Percentiles rank a stretch among this genome's conserved stretches.
phyloP scores from a whole-genome alignment of 2,329 filamentous ascomycete genomes.

The Acephala macrosclerotiorum region DNA sequence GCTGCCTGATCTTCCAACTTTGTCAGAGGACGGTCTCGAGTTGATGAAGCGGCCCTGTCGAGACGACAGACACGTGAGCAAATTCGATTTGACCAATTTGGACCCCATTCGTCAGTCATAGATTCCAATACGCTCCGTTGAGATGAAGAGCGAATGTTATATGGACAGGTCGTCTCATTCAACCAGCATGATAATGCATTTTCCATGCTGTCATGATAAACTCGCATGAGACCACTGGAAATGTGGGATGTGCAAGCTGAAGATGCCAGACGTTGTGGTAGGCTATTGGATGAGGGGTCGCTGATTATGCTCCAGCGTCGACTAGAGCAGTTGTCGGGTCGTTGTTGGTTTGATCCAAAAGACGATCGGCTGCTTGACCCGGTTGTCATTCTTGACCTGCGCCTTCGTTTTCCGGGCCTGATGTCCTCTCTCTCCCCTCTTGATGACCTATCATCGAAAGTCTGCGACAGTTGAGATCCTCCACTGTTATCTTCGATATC shows the following conservation, averaged over 20 bases:
- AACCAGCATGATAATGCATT: conserved; percentile 61
- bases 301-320: neutral
- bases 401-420: neutral
- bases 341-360: neutral
- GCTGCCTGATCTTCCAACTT: conserved; percentile 38
- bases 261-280: conserved; percentile 2
- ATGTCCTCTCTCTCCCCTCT: neutral
- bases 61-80: conserved; percentile 57
- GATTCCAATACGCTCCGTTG: neutral
- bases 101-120: conserved; percentile 43
- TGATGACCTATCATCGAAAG: neutral
- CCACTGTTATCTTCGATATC: neutral
- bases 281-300: neutral
- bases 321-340: neutral
- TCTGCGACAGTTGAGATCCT: neutral
- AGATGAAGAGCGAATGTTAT: conserved; percentile 43
- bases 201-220: conserved; percentile 63
- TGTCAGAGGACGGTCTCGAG: neutral
- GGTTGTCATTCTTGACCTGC: neutral
- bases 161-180: conserved; percentile 60
- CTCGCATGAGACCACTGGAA: conserved; percentile 52
- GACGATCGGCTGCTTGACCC: neutral
- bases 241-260: conserved; percentile 44
- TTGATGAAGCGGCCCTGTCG: conserved; percentile 46
- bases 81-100: conserved; percentile 56